Percentiles rank a stretch among this genome's conserved stretches.
These are phyloP conservation scores for Pythium coloratum DNA, from an alignment of 352 stramenopile genomes.

Conservation along the genomic window DNA sequence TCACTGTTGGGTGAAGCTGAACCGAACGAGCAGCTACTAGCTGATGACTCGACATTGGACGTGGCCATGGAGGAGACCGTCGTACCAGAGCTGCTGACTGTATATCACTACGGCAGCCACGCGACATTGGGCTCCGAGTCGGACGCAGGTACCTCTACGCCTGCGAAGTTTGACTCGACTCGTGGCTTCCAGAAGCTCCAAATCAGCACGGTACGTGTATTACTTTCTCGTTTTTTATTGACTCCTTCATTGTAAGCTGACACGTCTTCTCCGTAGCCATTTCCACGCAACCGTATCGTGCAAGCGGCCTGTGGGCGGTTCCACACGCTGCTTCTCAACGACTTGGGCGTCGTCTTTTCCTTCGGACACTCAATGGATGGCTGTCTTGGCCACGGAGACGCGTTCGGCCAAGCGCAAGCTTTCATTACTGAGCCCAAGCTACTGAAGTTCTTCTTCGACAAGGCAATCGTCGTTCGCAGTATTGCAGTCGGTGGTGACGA, in stretches of 20 bases:
- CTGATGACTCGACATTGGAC: not conserved
- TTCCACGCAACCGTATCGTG: slow-evolving; percentile 59
- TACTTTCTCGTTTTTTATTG: not conserved
- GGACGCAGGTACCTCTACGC: not conserved
- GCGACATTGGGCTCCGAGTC: slow-evolving; percentile 2
- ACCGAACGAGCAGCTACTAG: not conserved
- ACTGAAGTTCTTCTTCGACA: slow-evolving; percentile 57
- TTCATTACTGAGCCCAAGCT: slow-evolving; percentile 39
- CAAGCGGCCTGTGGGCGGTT: slow-evolving; percentile 58
- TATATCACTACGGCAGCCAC: slow-evolving; percentile 23
- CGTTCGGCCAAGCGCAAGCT: slow-evolving; percentile 12
- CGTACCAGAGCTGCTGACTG: slow-evolving; percentile 21
- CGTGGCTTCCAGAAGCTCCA: slow-evolving; percentile 27
- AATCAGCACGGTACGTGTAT: slow-evolving; percentile 37
- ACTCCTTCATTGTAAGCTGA: not conserved
- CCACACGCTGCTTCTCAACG: slow-evolving; percentile 64
- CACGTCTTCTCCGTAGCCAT: slow-evolving; percentile 28
- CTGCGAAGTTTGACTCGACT: not conserved
- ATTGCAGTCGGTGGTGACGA: slow-evolving; percentile 59
- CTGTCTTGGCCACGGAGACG: slow-evolving; percentile 42
- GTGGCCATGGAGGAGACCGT: not conserved
- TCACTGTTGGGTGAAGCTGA: not conserved
- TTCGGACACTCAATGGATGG: slow-evolving; percentile 55
- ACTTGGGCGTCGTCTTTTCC: slow-evolving; percentile 63
- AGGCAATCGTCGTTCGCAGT: slow-evolving; percentile 35